Evolutionary conservation across 2,329 filamentous ascomycete species (phyloP).

Genomic region (Beauveria pseudobassiana): DNA sequence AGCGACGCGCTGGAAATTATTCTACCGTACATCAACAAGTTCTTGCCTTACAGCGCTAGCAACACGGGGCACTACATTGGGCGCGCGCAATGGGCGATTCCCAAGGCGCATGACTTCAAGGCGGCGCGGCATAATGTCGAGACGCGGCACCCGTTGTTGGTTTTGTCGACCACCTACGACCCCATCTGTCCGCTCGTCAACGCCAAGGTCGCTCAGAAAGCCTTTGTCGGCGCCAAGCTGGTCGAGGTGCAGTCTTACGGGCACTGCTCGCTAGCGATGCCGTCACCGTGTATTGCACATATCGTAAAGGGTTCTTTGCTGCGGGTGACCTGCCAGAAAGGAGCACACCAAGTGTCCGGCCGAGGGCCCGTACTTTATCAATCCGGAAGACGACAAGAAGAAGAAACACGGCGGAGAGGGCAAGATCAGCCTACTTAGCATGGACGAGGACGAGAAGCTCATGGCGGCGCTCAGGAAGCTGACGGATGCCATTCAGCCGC

Average conservation of each 20-base stretch:
- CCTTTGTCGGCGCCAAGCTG: conserved; percentile 30
- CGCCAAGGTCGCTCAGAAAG: conserved; percentile 26
- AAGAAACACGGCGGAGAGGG: background rate
- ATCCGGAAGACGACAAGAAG: conserved; percentile 17
- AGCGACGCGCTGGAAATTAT: conserved; percentile 26
- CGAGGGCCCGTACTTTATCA: conserved; percentile 31
- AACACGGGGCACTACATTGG: conserved; percentile 22
- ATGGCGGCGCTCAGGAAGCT: conserved; percentile 7
- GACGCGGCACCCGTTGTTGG: conserved; percentile 25
- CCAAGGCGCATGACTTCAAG: conserved; percentile 22
- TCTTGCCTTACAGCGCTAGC: conserved; percentile 21
- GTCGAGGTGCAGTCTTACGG: conserved; percentile 36
- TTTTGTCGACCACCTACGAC: conserved; percentile 26
- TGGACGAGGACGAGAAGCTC: background rate
- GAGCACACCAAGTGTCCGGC: conserved; percentile 28
- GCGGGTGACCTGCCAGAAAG: conserved; percentile 30
- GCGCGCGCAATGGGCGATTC: conserved; percentile 24
- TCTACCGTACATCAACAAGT: conserved; percentile 24
- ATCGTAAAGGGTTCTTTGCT: conserved; percentile 29
- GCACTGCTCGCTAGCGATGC: conserved; percentile 32
- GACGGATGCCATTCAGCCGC: conserved; percentile 1
- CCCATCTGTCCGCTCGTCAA: conserved; percentile 46
- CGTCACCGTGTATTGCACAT: conserved; percentile 28
- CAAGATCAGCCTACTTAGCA: background rate
- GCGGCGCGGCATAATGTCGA: conserved; percentile 23